Conservation (phyloP, 768 basidiomycete species). For the Russula dissimulans region DNA sequence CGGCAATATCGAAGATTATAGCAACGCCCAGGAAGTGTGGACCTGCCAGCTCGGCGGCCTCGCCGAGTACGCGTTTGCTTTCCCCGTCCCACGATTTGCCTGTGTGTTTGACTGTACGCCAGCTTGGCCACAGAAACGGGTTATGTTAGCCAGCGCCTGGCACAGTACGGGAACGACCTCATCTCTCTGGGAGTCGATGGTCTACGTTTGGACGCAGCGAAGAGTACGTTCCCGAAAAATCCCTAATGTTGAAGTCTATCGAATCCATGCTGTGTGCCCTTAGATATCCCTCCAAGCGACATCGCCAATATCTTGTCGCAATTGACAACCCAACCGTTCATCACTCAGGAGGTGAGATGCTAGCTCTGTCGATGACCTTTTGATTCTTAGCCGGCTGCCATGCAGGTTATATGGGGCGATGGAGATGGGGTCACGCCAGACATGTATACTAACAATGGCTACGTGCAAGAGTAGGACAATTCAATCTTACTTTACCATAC, state of each 20-base stretch:
- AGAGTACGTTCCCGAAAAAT: conserved; percentile 33
- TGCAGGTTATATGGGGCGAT: conserved; percentile 30
- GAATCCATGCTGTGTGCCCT: not conserved
- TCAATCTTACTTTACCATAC: too few relatives aligned
- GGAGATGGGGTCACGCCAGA: conserved; percentile 47
- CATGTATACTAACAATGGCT: conserved; percentile 48
- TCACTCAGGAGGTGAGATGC: conserved; percentile 46
- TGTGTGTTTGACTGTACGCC: not conserved
- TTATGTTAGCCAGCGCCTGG: conserved; percentile 47
- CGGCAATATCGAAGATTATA: conserved; percentile 48
- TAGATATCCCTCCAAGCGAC: conserved; percentile 48
- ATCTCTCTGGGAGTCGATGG: conserved; percentile 55
- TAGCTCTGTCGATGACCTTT: not conserved
- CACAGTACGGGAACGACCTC: conserved; percentile 50
- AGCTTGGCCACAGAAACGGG: conserved; percentile 57
- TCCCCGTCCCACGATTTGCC: not conserved
- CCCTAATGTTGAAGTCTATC: not conserved
- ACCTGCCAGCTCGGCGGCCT: conserved; percentile 32
- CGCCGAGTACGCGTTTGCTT: conserved; percentile 29
- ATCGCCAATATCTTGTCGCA: conserved; percentile 44
- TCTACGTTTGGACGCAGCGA: conserved; percentile 54
- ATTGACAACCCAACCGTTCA: conserved; percentile 38
- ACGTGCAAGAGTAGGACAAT: conserved; percentile 48
- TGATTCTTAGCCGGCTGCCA: not conserved
- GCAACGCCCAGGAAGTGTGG: conserved; percentile 42